These are phyloP conservation scores for Gossypium mustelinum DNA, from an alignment of 345 rosid species.

Conservation along the genomic window DNA sequence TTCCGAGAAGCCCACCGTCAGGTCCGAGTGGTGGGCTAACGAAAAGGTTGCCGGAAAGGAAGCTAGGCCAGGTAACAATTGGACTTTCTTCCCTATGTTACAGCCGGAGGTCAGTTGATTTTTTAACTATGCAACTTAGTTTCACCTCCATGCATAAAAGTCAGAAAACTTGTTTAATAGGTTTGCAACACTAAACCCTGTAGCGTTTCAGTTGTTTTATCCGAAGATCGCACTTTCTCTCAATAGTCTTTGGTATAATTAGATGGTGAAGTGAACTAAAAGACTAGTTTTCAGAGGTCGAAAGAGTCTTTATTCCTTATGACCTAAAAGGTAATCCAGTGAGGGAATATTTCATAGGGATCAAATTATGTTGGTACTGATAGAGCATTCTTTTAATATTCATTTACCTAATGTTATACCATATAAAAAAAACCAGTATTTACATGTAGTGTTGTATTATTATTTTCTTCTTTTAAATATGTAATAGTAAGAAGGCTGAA, in stretches of 20 bases:
- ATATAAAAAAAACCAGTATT: constrained; percentile 8
- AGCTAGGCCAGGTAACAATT: constrained; percentile 46
- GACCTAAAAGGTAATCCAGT: constrained; percentile 12
- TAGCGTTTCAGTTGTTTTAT: constrained; percentile 22
- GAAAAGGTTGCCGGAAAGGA: constrained; percentile 73
- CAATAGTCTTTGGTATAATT: constrained; percentile 10
- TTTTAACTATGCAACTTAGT: constrained; percentile 8
- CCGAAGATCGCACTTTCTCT: constrained; percentile 19
- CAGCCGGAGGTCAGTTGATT: constrained; percentile 69
- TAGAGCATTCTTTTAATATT: constrained; percentile 38
- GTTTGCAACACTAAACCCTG: constrained; percentile 10
- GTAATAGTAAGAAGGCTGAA: constrained; percentile 22
- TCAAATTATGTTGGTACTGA: constrained; percentile 22
- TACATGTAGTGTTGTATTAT: constrained; percentile 21
- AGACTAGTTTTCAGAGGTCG: constrained; percentile 18
- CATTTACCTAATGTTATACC: constrained; percentile 22
- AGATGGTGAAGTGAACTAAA: constrained; percentile 1
- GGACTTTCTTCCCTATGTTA: constrained; percentile 85
- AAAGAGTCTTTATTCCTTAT: constrained; percentile 18
- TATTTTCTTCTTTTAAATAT: constrained; percentile 18
- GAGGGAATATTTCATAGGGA: constrained; percentile 28
- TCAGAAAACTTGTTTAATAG: constrained; percentile 1
- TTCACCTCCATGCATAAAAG: background rate
- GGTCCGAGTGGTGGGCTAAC: constrained; percentile 85
- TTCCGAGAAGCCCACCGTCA: constrained; percentile 39